Evolutionary conservation across 179 eudicot genomes (phyloP).

Genomic region (Actinidia arguta): DNA sequence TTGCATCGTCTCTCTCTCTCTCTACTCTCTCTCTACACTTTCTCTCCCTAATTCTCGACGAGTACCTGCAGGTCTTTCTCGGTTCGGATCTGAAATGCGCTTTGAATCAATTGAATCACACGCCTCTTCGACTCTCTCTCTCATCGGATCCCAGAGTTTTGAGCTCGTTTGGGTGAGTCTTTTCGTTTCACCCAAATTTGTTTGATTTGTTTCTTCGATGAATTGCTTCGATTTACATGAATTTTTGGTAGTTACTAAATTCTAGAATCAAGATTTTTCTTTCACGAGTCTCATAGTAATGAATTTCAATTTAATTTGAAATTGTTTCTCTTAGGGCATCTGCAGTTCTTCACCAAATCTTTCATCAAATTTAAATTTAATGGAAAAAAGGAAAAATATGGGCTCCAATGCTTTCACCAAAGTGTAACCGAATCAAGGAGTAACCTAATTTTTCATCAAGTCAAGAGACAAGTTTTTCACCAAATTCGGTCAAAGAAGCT

Average conservation of each 20-base stretch:
- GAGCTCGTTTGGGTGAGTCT: conserved; percentile 26
- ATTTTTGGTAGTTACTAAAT: background rate
- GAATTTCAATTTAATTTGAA: background rate
- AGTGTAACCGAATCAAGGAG: no score
- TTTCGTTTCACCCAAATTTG: background rate
- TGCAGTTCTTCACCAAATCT: no score
- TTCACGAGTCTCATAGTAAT: background rate
- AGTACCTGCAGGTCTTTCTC: background rate
- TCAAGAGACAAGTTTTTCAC: no score
- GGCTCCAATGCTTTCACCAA: no score
- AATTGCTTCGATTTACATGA: background rate
- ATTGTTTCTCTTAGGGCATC: background rate
- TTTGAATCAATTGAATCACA: background rate
- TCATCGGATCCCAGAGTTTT: background rate
- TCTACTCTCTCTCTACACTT: conserved; percentile 1
- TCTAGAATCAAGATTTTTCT: background rate
- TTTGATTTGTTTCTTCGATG: no score
- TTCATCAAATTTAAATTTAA: no score
- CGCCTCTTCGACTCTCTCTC: conserved; percentile 10
- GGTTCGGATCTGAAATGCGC: background rate
- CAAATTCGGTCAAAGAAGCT: no score
- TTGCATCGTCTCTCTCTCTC: background rate
- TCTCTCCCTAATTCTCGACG: conserved; percentile 5
- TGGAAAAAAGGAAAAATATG: no score
- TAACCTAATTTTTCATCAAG: no score